phyloP scores from a whole-genome alignment of 805 yeast genomes.

The Kodamaea laetipori region DNA sequence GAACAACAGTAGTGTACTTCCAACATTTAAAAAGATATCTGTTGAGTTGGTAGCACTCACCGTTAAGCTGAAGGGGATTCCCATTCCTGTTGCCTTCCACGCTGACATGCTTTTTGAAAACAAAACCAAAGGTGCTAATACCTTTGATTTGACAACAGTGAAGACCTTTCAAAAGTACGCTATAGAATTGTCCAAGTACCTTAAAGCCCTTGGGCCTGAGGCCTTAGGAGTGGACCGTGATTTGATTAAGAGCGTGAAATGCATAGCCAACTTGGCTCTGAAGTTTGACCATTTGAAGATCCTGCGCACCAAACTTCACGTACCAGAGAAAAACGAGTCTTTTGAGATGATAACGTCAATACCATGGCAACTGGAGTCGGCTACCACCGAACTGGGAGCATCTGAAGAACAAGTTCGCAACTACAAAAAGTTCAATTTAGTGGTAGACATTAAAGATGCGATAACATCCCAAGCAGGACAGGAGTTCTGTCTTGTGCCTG shows the following conservation, averaged over 20 bases:
- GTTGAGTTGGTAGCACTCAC: constrained; percentile 36
- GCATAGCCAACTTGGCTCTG: constrained; percentile 32
- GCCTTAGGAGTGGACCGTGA: constrained; percentile 29
- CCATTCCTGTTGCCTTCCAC: constrained; percentile 38
- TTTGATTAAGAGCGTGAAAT: constrained; percentile 31
- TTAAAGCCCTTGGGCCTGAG: constrained; percentile 27
- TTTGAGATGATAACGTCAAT: constrained; percentile 16
- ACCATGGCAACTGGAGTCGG: constrained; percentile 23
- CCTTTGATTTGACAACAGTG: constrained; percentile 34
- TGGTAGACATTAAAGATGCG: constrained; percentile 31
- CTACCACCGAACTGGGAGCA: constrained; percentile 13
- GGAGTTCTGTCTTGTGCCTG: constrained; percentile 39
- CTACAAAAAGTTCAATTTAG: constrained; percentile 25
- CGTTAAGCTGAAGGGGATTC: constrained; percentile 31
- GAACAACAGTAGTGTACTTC: constrained; percentile 18
- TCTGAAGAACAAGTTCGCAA: constrained; percentile 20
- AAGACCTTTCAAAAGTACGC: constrained; percentile 36
- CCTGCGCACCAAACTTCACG: constrained; percentile 18
- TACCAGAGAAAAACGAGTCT: constrained; percentile 10
- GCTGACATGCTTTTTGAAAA: constrained; percentile 40
- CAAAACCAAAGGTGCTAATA: constrained; percentile 27
- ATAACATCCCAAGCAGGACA: constrained; percentile 17
- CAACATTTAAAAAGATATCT: constrained; percentile 29
- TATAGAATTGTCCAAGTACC: constrained; percentile 26
- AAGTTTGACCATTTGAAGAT: constrained; percentile 32